Conservation (phyloP, 139 green algal genomes). For the Closterium sp. region DNA sequence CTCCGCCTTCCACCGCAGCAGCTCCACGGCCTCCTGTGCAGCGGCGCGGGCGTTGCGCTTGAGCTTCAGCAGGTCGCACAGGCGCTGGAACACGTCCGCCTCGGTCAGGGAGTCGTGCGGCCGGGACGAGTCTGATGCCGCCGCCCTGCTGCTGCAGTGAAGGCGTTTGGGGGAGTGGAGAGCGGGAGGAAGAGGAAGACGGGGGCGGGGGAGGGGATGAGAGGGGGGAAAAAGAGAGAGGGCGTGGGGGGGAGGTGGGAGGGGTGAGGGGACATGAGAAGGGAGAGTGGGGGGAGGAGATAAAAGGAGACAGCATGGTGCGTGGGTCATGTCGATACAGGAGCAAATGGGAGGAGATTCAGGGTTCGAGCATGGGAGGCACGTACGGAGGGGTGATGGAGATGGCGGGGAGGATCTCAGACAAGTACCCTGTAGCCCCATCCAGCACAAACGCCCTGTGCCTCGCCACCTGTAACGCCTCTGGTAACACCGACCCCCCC, state of each 20-base stretch:
- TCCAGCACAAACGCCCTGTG: conserved; percentile 3
- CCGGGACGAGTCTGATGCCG: neutral
- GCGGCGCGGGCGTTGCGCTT: neutral
- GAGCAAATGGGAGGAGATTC: no score
- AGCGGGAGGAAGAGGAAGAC: no score
- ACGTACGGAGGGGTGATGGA: neutral
- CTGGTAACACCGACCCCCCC: neutral
- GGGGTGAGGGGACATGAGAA: neutral
- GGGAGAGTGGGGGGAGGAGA: no score
- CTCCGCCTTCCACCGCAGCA: neutral
- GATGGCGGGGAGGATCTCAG: neutral
- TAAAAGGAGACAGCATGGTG: neutral
- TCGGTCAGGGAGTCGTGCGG: neutral
- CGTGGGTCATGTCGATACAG: neutral
- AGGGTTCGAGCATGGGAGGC: neutral
- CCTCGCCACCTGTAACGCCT: neutral
- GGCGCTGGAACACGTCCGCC: neutral
- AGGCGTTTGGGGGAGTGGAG: no score
- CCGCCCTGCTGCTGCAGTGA: neutral
- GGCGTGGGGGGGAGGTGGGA: no score
- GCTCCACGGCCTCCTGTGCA: neutral
- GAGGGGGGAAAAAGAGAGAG: no score
- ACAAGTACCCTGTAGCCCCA: neutral
- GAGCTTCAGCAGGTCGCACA: conserved; percentile 10
- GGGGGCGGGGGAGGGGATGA: no score